Base-by-base conservation (phyloP, 768 basidiomycete genomes). In the Gelatoporia subvermispora region DNA sequence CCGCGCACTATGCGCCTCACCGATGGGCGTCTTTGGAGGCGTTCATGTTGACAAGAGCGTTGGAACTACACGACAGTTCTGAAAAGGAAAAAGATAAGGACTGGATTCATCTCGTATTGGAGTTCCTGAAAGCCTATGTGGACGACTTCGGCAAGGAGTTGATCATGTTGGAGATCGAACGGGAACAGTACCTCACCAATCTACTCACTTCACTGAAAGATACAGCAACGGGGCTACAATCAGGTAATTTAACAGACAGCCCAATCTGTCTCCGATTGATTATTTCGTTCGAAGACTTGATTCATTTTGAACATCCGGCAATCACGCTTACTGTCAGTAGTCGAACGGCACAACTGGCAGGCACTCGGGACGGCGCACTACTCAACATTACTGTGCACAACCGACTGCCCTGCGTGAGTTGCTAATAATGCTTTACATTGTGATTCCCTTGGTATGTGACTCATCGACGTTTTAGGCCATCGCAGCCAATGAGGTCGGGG, bases 1-100 rank as follows among this genome's bases (percentile, higher is more conserved):
- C 92, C 1, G 86, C 85, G 9, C 89, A 92, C 59, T 93, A 92
- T 64, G 81, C 84, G 0, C 86, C 87, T 7, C 84, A 88, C 62
- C 74, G 75, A 60, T 93, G 91, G 91, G 77, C 81, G 21, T 84
- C 84, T 8, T 67, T 93, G 39, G 86, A 93, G 59, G 83, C 83
- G 2, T 81, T 81, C 55, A 88, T 91, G 79, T 76, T 92, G 17
- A 82, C 81, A 11, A 76, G 76, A 41, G 87, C 88, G 1, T 69
- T 94, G 35, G 79, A 84, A 53, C 79, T 83, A 0, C 84, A 93
- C 58, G 63, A 68, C 1, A 61, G 72, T 18, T 65, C 85, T n/a
- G 65, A 73, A 13, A 81, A 77, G 56, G 68, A 76, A 5, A 79
- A 72, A 49, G 85, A 90, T 54, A 71, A 72, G 18, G 89, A 93